phyloP scores from a whole-genome alignment of 106 monocot genomes.

The Dioscorea alata region DNA sequence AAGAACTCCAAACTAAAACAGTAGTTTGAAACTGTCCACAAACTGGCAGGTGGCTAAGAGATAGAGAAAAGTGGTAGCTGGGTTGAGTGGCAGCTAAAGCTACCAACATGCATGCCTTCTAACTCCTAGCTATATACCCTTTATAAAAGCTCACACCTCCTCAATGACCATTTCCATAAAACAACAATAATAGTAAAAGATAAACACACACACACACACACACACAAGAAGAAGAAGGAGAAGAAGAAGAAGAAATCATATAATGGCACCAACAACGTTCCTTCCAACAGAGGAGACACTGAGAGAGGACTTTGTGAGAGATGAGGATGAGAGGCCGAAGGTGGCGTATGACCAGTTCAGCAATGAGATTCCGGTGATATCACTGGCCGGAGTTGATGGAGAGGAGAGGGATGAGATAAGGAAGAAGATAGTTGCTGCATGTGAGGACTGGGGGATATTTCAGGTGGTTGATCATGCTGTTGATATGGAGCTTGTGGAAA shows the following conservation, averaged over 20 bases:
- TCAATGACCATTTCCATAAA: not conserved
- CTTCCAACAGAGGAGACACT: conserved; percentile 55
- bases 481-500: conserved; percentile 41
- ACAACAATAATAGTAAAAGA: not conserved
- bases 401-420: conserved; percentile 37
- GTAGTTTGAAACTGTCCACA: no score
- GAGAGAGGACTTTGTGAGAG: conserved; percentile 46
- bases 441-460: conserved; percentile 95
- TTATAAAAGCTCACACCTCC: no score
- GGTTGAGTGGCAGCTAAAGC: no score
- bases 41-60: no score
- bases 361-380: conserved; percentile 55
- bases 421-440: conserved; percentile 57
- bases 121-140: no score
- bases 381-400: conserved; percentile 47
- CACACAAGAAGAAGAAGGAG: not conserved
- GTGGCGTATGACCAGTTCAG: conserved; percentile 69
- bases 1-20: no score
- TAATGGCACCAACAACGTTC: conserved; percentile 35
- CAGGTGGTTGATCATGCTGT: conserved; percentile 87
- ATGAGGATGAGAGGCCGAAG: conserved; percentile 77
- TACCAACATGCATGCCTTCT: no score
- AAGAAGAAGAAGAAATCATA: not conserved
- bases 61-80: no score
- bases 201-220: not conserved